Evolutionary conservation across 345 rosid genomes (phyloP), one percentile per base, ranked within the genome.

Genomic region (Euphorbia tirucalli): DNA sequence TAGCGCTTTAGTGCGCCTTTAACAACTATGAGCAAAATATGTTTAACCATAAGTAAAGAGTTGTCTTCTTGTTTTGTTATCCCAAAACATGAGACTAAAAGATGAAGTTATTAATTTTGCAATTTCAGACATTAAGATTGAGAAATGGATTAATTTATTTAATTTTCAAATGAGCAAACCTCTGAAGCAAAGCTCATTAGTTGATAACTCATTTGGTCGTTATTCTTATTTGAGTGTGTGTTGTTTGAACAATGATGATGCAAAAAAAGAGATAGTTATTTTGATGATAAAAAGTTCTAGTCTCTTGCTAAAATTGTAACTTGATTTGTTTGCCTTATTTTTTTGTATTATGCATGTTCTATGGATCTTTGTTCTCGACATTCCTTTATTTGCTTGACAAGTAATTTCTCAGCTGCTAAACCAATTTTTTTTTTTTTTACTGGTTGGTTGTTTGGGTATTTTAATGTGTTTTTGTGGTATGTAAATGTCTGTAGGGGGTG

Each of bases 401-500:
- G 21, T 28, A 21, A 32, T 28, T 59, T 28, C 22, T 14, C 41
- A 28, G 63, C 63, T 28, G 14, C 30, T 3, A 30, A 28, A 59
- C 0, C 54, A 14, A 59, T n/a, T n/a, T 19, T 39, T 35, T 7
- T n/a, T 11, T 19, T 1, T 55, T 30, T n/a, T 5, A 14, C 25
- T 58, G 25, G 11, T 19, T 16, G 6, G 7, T n/a, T n/a, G n/a
- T n/a, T 35, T 61, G 11, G 11, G 48, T 62, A 32, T 2, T 3
- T 24, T 16, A 19, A 46, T 61, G 67, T 46, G 30, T 46, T 44
- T 61, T 72, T 55, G 7, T 52, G 43, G 4, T 24, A 11, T 46
- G 52, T 30, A 59, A 24, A 22, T 65, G 32, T 74, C 56, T 84
- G 77, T 83, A 94, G 98, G 97, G 63, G 99, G 99, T 54, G 99